These are phyloP conservation scores for Chlamydomonas sp. DNA, from an alignment of 139 green algal genomes.

Conservation along the genomic window DNA sequence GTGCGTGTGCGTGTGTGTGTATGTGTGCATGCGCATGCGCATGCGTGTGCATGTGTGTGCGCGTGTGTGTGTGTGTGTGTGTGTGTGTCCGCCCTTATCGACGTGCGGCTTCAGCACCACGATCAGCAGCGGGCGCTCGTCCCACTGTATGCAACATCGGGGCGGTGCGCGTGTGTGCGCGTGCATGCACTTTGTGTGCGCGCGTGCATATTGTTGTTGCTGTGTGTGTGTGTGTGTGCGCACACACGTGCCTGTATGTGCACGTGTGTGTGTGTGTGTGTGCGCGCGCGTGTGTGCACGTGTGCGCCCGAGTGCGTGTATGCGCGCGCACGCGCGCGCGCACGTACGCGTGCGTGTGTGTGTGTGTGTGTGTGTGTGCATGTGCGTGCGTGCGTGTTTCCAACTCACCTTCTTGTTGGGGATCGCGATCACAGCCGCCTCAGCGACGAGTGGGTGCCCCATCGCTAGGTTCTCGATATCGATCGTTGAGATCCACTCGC, in stretches of 20 bases:
- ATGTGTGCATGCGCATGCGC: slow-evolving; percentile 3
- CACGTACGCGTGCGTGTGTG: not conserved
- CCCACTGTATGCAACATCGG: no score
- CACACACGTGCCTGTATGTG: not conserved
- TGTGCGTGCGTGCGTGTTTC: slow-evolving; percentile 1
- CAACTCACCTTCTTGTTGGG: slow-evolving; percentile 27
- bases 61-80: slow-evolving; percentile 14
- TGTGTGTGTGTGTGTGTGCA: slow-evolving; percentile 15
- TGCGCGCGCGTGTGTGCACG: no score
- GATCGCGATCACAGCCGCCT: slow-evolving; percentile 66
- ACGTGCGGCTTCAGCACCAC: slow-evolving; percentile 17
- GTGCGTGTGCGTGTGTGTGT: no score
- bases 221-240: slow-evolving; percentile 13
- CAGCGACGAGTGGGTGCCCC: slow-evolving; percentile 42
- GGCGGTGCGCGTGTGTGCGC: no score
- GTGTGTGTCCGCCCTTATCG: slow-evolving; percentile 3
- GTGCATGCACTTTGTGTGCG: no score
- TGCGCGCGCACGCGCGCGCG: not conserved
- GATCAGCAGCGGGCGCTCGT: slow-evolving; percentile 13
- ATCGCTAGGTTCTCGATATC: slow-evolving; percentile 46
- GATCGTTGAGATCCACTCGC: slow-evolving; percentile 45
- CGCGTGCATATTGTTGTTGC: slow-evolving; percentile 1
- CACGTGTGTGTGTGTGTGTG: slow-evolving; percentile 11
- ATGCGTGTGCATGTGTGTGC: slow-evolving; percentile 10
- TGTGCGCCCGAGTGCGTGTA: no score